A percentile compares a stretch with the other conserved stretches of the same genome.
Evolutionary conservation across 1,284 basidiomycete genomes (phyloP).

Genomic region (Rhizoctonia solani): DNA sequence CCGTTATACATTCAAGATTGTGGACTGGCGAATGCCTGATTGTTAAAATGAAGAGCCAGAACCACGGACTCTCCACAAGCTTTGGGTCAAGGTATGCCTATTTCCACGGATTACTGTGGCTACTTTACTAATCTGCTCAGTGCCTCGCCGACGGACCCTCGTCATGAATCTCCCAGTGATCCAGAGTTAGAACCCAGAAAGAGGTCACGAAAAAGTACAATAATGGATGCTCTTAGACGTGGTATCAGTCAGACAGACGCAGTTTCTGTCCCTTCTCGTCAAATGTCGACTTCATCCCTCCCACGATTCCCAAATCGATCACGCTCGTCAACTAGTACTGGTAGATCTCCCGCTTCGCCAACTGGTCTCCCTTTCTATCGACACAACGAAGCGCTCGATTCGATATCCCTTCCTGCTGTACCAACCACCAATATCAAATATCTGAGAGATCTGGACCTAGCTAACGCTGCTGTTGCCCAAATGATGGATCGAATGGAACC

Average conservation of each 20-base stretch:
- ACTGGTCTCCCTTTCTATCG: conserved; percentile 12
- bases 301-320: background rate
- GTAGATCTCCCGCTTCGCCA: background rate
- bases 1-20: background rate
- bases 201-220: conserved; percentile 27
- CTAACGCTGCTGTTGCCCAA: background rate
- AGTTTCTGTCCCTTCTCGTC: background rate
- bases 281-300: conserved; percentile 11
- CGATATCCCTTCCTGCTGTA: background rate
- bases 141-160: background rate
- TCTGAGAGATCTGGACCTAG: background rate
- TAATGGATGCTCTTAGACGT: conserved; percentile 29
- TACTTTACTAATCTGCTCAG: background rate
- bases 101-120: too few species aligned
- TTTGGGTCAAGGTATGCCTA: too few species aligned
- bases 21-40: background rate
- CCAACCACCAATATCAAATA: background rate
- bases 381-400: background rate
- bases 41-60: background rate
- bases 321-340: background rate
- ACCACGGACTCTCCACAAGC: too few species aligned
- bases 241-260: background rate
- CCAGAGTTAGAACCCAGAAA: background rate
- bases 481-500: conserved; percentile 17
- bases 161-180: background rate